Percentiles rank a stretch among this genome's conserved stretches.
phyloP scores from a whole-genome alignment of 306 rosid genomes.

The Glycyrrhiza uralensis region DNA sequence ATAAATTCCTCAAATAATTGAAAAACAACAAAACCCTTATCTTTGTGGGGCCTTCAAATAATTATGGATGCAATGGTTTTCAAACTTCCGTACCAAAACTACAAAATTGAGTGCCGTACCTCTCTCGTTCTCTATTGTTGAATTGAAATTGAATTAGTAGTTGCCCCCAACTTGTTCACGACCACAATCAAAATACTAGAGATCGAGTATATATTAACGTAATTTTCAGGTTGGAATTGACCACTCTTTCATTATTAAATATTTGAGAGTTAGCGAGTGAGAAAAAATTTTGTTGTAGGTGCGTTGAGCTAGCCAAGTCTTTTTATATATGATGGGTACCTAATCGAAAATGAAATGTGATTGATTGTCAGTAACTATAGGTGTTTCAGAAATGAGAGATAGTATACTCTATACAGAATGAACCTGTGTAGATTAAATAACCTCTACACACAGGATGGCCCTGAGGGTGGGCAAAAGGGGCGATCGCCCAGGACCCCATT shows the following conservation, averaged over 20 bases:
- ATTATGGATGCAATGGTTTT: slow-evolving; percentile 7
- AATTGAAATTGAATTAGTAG: slow-evolving; percentile 12
- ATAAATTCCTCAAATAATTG: slow-evolving; percentile 31
- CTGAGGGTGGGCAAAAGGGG: too few relatives aligned
- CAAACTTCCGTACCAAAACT: slow-evolving; percentile 21
- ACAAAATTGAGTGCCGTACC: slow-evolving; percentile 18
- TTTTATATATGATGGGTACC: neutral
- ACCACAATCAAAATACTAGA: neutral
- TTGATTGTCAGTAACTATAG: neutral
- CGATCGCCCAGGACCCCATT: too few relatives aligned
- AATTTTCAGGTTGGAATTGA: neutral
- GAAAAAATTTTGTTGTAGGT: neutral
- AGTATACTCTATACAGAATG: too few relatives aligned
- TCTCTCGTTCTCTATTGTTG: neutral
- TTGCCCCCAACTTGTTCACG: neutral
- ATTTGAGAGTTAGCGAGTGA: neutral
- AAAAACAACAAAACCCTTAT: slow-evolving; percentile 26
- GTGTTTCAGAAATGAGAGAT: neutral
- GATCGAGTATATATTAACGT: too few relatives aligned
- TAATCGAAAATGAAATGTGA: neutral
- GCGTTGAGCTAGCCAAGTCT: neutral
- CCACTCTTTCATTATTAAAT: neutral
- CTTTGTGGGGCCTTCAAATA: slow-evolving; percentile 26
- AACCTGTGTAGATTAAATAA: too few relatives aligned
- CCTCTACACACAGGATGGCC: too few relatives aligned